These are phyloP conservation scores for Ophiostoma pallidulum DNA, from an alignment of 2,329 filamentous ascomycete genomes.

Conservation along the genomic window DNA sequence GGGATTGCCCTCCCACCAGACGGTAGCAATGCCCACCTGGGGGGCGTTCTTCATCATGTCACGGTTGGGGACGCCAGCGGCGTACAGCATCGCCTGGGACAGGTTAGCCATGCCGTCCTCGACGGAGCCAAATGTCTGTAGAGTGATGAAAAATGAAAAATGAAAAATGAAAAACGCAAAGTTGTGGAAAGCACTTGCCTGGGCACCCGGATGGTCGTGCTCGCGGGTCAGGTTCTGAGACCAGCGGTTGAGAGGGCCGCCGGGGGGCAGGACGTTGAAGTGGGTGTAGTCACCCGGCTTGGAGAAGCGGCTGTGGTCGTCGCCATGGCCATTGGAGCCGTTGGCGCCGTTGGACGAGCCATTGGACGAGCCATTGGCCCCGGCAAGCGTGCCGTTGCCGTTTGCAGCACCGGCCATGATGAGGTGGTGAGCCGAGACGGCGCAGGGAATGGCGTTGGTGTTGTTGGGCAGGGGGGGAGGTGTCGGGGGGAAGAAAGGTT, in stretches of 20 bases:
- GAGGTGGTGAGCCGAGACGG: background rate
- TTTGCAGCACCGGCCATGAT: background rate
- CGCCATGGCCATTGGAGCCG: background rate
- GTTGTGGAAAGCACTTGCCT: constrained; percentile 46
- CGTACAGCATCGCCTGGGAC: constrained; percentile 84
- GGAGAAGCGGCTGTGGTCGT: constrained; percentile 17
- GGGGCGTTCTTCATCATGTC: constrained; percentile 83
- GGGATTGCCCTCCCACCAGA: constrained; percentile 97
- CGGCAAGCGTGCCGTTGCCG: too few relatives aligned
- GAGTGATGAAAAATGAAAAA: too few relatives aligned
- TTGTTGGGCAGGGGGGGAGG: too few relatives aligned
- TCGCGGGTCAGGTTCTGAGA: constrained; percentile 71
- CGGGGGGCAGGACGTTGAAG: constrained; percentile 42
- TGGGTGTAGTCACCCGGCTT: constrained; percentile 46
- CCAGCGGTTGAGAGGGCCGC: constrained; percentile 66
- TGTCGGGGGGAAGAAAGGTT: background rate
- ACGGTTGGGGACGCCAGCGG: constrained; percentile 73
- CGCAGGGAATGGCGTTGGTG: too few relatives aligned
- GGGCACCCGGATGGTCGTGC: constrained; percentile 86
- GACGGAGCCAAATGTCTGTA: too few relatives aligned
- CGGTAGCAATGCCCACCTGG: constrained; percentile 81
- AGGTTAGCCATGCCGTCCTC: too few relatives aligned
- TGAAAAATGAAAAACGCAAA: too few relatives aligned
- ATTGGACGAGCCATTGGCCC: too few relatives aligned
- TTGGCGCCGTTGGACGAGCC: background rate